phyloP scores from a whole-genome alignment of 2,329 filamentous ascomycete genomes.

The Plectosphaerella cucumerina region DNA sequence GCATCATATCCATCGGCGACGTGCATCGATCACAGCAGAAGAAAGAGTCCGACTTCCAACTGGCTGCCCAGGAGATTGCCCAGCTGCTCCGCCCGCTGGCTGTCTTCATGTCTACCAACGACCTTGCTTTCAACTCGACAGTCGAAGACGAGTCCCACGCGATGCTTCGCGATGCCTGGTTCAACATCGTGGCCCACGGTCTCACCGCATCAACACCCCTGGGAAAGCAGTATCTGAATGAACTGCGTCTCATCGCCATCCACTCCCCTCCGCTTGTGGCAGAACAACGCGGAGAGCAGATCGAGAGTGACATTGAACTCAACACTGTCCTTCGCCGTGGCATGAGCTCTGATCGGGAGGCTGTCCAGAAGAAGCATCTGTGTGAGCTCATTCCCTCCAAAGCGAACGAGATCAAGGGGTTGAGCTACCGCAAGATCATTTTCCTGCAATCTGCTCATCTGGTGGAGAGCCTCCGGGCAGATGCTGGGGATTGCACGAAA shows the following conservation, averaged over 20 bases:
- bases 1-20: constrained; percentile 87
- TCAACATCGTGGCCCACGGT: constrained; percentile 93
- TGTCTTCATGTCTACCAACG: constrained; percentile 68
- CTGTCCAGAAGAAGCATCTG: constrained; percentile 77
- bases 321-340: constrained; percentile 90
- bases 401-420: constrained; percentile 70
- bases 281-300: constrained; percentile 81
- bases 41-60: constrained; percentile 72
- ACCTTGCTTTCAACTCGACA: constrained; percentile 44
- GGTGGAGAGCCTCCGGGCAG: constrained; percentile 82
- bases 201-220: constrained; percentile 73
- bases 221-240: constrained; percentile 67
- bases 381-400: constrained; percentile 69
- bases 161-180: constrained; percentile 89
- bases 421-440: constrained; percentile 87
- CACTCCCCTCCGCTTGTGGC: constrained; percentile 85
- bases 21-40: constrained; percentile 69
- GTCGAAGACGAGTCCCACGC: constrained; percentile 66
- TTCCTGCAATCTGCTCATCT: constrained; percentile 89
- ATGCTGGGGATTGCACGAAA: constrained; percentile 84
- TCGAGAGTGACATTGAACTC: constrained; percentile 94
- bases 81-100: constrained; percentile 87
- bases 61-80: constrained; percentile 81
- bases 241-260: constrained; percentile 79
- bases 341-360: constrained; percentile 72